Base-by-base conservation (phyloP, 352 stramenopile species). In the Phytophthora tentaculata region DNA sequence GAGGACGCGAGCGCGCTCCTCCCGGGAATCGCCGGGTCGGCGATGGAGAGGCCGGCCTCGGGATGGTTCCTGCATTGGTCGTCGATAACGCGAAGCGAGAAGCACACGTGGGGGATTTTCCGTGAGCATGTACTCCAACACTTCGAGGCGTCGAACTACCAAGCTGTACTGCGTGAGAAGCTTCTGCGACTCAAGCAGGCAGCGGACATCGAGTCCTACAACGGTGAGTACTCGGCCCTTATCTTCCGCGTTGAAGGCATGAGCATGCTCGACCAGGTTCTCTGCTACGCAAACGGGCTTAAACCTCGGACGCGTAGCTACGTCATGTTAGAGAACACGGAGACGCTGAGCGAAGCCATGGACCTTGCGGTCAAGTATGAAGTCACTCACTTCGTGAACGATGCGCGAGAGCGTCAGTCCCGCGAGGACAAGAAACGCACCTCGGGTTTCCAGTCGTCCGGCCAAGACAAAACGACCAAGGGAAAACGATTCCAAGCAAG, bases 81-180 rank as follows among this genome's bases (percentile, higher is more conserved):
- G 0, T 48, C 56, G 45, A 64, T 32, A n/a, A 63, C 16, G 3
- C 28, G 19, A 56, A 39, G 13, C 7, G 44, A 63, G 20, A 26
- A 63, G 56, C 43, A 55, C 29, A 54, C 20, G 44, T 63, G 56
- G 44, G 20, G 35, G 35, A 43, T 43, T 57, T 64, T 64, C 45
- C 44, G 45, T 56, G 32, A 48, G 35, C 35, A 43, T 19, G 35
- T 43, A 13, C 35, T 43, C 35, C 35, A 43, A 43, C 35, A 43
- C 35, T 64, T 52, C 37, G 35, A 65, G 13, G 22, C 32, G 17
- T 64, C 41, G 20, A 64, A 56, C 20, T 64, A 64, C 45, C 45
- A 56, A 3, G 20, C 56, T 19, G 29, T 29, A 0, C 29, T 64
- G 2, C 23, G 48, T 7, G 35, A 66, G 24, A 66, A 54, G 37